A percentile compares a stretch with the other conserved stretches of the same genome.
These are phyloP conservation scores for Stylonectria norvegica DNA, from an alignment of 2,329 filamentous ascomycete genomes.

Conservation along the genomic window DNA sequence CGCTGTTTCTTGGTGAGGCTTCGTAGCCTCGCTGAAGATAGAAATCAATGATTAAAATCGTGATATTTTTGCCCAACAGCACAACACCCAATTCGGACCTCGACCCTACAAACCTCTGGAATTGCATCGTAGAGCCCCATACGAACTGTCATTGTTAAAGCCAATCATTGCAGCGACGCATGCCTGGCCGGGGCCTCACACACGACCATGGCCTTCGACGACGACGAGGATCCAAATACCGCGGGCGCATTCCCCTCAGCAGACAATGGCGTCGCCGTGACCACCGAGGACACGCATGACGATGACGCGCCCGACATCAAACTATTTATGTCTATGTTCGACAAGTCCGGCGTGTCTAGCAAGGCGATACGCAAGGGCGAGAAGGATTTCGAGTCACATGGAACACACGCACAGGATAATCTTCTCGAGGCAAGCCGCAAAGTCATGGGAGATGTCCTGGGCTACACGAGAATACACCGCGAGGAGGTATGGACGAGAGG, in stretches of 20 bases:
- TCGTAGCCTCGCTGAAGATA: slow-evolving; percentile 20
- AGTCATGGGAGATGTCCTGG: slow-evolving; percentile 86
- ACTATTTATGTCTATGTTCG: slow-evolving; percentile 57
- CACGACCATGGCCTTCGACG: slow-evolving; percentile 41
- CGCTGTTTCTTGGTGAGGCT: slow-evolving; percentile 7
- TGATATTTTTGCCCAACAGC: slow-evolving; percentile 1
- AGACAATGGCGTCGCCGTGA: slow-evolving; percentile 27
- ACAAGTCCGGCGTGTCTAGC: slow-evolving; percentile 48
- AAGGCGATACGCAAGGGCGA: slow-evolving; percentile 84
- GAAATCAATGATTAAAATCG: slow-evolving; percentile 12
- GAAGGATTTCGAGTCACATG: slow-evolving; percentile 95
- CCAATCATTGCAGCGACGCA: background rate
- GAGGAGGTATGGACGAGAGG: slow-evolving; percentile 64
- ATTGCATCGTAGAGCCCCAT: slow-evolving; percentile 1
- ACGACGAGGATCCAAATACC: slow-evolving; percentile 39
- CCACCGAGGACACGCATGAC: slow-evolving; percentile 58
- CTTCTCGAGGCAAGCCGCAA: slow-evolving; percentile 76
- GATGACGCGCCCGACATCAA: slow-evolving; percentile 88
- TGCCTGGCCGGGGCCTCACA: background rate
- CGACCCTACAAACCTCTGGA: background rate
- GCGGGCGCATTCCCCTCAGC: slow-evolving; percentile 13
- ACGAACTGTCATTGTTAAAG: background rate
- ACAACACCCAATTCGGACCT: background rate
- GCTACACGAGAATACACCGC: slow-evolving; percentile 71
- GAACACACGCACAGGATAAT: slow-evolving; percentile 74